Evolutionary conservation across 2,329 filamentous ascomycete genomes (phyloP).

Genomic region (Alternaria rosae): DNA sequence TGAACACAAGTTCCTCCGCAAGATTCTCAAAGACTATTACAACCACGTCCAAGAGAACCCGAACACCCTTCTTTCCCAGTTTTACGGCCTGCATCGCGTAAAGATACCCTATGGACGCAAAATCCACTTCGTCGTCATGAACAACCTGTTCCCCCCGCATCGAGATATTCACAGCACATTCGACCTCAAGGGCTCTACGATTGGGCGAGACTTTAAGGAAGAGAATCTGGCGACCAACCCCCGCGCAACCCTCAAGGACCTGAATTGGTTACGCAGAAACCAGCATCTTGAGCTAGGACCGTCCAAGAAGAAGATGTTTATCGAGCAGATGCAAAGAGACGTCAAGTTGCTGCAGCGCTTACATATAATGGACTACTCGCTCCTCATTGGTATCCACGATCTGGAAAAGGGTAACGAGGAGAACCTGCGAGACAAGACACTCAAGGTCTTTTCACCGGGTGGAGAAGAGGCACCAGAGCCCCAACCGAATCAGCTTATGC

Average conservation of each 20-base stretch:
- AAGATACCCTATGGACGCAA: constrained; percentile 99
- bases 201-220: constrained; percentile 90
- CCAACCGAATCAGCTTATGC: constrained; percentile 73
- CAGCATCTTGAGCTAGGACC: constrained; percentile 88
- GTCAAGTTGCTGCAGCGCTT: constrained; percentile 85
- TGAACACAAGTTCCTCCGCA: constrained; percentile 87
- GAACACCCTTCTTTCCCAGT: constrained; percentile 95
- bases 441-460: constrained; percentile 92
- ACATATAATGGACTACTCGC: constrained; percentile 98
- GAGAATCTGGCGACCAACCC: constrained; percentile 89
- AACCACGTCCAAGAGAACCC: constrained; percentile 90
- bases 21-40: constrained; percentile 90
- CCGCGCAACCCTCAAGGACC: constrained; percentile 89
- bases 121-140: constrained; percentile 99
- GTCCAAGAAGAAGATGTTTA: constrained; percentile 84
- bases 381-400: constrained; percentile 94
- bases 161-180: constrained; percentile 97
- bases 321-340: constrained; percentile 87
- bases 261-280: constrained; percentile 92
- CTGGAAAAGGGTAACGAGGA: constrained; percentile 90
- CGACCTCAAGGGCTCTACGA: constrained; percentile 94
- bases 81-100: constrained; percentile 95
- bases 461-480: constrained; percentile 63
- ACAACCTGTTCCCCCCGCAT: constrained; percentile 97
- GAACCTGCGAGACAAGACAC: constrained; percentile 85